Base-by-base conservation (phyloP, 106 monocot species). In the Xerophyta viscosa region DNA sequence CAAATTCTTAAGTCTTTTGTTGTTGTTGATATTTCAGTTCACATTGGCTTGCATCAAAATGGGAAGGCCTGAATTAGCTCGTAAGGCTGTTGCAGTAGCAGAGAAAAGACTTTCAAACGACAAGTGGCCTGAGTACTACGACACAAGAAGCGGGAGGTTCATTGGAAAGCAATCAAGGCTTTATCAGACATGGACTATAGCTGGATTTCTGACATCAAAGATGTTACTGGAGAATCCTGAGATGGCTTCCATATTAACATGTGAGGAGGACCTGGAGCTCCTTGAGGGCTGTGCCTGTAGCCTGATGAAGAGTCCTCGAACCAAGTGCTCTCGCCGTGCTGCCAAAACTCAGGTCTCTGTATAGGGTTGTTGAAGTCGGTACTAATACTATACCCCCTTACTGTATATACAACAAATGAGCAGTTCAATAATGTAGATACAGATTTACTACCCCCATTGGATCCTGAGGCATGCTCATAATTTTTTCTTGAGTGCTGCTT, bases 91-190 rank as follows among this genome's bases (percentile, higher is more conserved):
- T 52, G 68, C 71, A 12, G 72, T 77, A 8, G 93, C 87, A 6
- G 93, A 93, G 66, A 64, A 80, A 71, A 74, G 69, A 28, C 87
- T 93, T 11, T 69, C 77, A 3, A 47, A 58, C 28, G 93, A 93
- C 69, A 74, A 81, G 63, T 92, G 92, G 92, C 92, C 92, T 0
- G 92, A 92, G 50, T 92, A 92, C 45, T 92, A 92, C 10, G 92
- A 92, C 53, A 87, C 80, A 9, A 60, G 65, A 39, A 73, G 74
- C 14, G 87, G 92, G 24, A 73, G 87, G 42, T 92, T 92, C 49
- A 77, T 87, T 2, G 92, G 92, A 21, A 92, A 92, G 53, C 92
- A 92, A 52, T 63, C 92, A 4, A 62, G 87, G 20, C 74, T 87
- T 5, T 87, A 77, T 44, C 92, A 92, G 59, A 92, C 92, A 22